phyloP scores from a whole-genome alignment of 2,329 filamentous ascomycete species.

The Didymella segeticola region DNA sequence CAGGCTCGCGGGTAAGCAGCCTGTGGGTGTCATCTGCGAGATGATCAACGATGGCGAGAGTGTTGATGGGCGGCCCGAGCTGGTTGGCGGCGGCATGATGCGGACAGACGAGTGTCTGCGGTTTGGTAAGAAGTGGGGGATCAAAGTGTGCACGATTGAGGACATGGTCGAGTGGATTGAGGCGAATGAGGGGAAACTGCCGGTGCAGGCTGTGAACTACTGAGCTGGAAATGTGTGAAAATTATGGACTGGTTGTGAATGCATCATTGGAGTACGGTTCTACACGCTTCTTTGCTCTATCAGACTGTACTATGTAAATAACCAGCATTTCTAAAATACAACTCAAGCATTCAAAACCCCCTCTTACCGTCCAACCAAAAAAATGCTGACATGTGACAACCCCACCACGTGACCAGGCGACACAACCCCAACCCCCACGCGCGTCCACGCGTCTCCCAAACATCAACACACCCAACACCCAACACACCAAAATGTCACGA shows the following conservation, averaged over 20 bases:
- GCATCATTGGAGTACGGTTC: too few species aligned
- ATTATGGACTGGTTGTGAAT: too few species aligned
- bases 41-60: constrained; percentile 84
- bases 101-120: constrained; percentile 83
- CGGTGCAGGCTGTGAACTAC: constrained; percentile 2
- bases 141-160: constrained; percentile 95
- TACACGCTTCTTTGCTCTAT: too few species aligned
- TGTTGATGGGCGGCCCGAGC: constrained; percentile 70
- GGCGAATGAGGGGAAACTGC: constrained; percentile 67
- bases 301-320: too few species aligned
- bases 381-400: too few species aligned
- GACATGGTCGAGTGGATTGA: constrained; percentile 83
- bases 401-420: too few species aligned
- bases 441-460: constrained; percentile 4
- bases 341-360: too few species aligned
- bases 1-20: constrained; percentile 73
- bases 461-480: neutral
- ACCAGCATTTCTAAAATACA: too few species aligned
- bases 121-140: constrained; percentile 86
- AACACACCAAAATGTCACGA: constrained; percentile 28
- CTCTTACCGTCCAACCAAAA: too few species aligned
- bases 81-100: constrained; percentile 83
- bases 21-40: constrained; percentile 87
- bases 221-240: too few species aligned
- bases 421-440: constrained; percentile 2